phyloP scores from a whole-genome alignment of 2,329 filamentous ascomycete species.

The Lasiodiplodia sp. region DNA sequence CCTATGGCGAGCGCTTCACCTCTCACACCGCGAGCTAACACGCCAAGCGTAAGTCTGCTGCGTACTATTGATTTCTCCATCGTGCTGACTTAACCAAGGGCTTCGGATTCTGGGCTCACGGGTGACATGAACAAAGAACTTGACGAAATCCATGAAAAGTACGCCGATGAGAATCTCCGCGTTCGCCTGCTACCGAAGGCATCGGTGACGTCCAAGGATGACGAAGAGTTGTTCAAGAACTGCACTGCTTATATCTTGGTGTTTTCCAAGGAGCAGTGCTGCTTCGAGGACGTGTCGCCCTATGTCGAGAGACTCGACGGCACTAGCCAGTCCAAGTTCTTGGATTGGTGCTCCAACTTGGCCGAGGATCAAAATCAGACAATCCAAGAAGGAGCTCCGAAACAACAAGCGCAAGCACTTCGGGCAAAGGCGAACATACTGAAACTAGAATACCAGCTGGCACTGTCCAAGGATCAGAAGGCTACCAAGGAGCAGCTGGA shows the following conservation, averaged over 20 bases:
- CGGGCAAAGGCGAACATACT: constrained; percentile 18
- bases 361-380: neutral
- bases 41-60: constrained; percentile 18
- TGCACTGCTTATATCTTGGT: constrained; percentile 14
- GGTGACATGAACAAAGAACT: neutral
- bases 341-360: constrained; percentile 12
- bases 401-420: constrained; percentile 8
- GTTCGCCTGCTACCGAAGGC: constrained; percentile 20
- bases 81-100: constrained; percentile 1
- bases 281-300: constrained; percentile 28
- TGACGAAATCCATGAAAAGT: constrained; percentile 11
- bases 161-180: constrained; percentile 17
- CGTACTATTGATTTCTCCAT: neutral
- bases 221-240: constrained; percentile 13
- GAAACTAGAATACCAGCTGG: constrained; percentile 26
- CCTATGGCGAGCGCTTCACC: constrained; percentile 18
- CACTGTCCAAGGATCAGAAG: constrained; percentile 9
- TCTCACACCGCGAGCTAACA: constrained; percentile 9
- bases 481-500: constrained; percentile 22
- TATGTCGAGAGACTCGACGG: constrained; percentile 19
- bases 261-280: constrained; percentile 20
- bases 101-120: constrained; percentile 8
- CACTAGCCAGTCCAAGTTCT: constrained; percentile 15
- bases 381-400: neutral
- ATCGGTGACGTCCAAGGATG: neutral